Base-by-base conservation (phyloP, 2,329 filamentous ascomycete genomes). In the Botrytis sinoallii region DNA sequence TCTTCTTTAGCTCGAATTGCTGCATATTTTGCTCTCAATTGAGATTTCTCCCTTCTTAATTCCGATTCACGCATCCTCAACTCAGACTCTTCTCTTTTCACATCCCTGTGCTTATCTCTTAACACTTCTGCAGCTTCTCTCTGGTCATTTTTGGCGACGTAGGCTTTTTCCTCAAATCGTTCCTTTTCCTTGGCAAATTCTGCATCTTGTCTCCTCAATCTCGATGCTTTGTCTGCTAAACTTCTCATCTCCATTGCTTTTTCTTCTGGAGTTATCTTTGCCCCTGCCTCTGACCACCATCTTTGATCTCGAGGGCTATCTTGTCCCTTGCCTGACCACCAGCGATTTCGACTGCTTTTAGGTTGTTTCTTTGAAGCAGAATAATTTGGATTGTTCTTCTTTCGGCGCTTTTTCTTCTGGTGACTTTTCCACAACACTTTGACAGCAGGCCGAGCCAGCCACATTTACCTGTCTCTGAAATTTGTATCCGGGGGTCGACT, bases 391-490 rank as follows among this genome's bases (percentile, higher is more conserved):
- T 42, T 29, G 10, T 68, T 68, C n/a, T 68, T 57, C 35, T 57
- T 68, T 68, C 48, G 20, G 14, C 25, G 35, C n/a, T 6, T 57
- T 32, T 42, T 42, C 35, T 42, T 42, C 38, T 42, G 66, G 8
- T 42, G 35, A 18, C 66, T 68, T 57, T 48, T 48, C 35, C n/a
- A 68, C 35, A 55, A 10, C 4, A 29, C 25, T 40, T 42, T 57
- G 35, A 35, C 48, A 42, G 48, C 48, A 40, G 66, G 66, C 2
- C 66, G 25, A 68, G 66, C 66, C 48, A 68, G n/a, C 66, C 35
- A 68, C 65, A 42, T 68, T 55, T 57, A 68, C 66, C 35, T 57
- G 42, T 42, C 48, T 68, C 10, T 29, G 25, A 40, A 42, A 52
- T 67, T 4, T 35, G 18, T 42, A 32, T 68, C 25, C 7, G n/a